Base-by-base conservation (phyloP, 1,284 basidiomycete species). In the Cerrena zonata region DNA sequence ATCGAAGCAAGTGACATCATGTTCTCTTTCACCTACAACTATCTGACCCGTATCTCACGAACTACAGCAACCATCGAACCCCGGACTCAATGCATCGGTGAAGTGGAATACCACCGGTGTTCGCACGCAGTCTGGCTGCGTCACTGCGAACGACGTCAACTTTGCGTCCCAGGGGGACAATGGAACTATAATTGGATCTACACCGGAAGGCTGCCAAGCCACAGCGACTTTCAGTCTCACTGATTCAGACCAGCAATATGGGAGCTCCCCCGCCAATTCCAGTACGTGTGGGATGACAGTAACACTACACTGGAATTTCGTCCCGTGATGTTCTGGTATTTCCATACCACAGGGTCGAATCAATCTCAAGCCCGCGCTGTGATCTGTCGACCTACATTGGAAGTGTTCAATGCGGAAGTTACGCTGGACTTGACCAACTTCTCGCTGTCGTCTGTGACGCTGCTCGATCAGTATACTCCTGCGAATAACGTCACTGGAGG, bases 261-360 rank as follows among this genome's bases (percentile, higher is more conserved):
- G 71, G 48, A 79, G 49, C 12, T 34, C 38, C 11, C 24, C 79
- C 3, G 52, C 61, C 21, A 62, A 65, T 19, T 71, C 71, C 1
- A 56, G 67, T 4, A 74, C 70, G 56, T 74, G 72, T 38, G 67
- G 67, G 1, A 13, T 52, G 45, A 62, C 12, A 53, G 64, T 5
- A 52, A 48, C 7, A 41, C 66, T 15, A 64, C 74, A 38, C 52
- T 69, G n/a, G 53, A 67, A 18, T 76, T 79, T 50, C 71, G 69
- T 40, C 79, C 82, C 1, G 77, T 84, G 34, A 74, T 84, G 69
- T 86, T 85, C 56, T 85, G 82, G 82, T 84, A 65, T 48, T 75
- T 65, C 70, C 69, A 48, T 59, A 58, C 36, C 22, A 67, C 59
- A 18, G 60, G 63, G 36, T 63, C 54, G 21, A 54, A 45, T 18